Evolutionary conservation across 306 rosid species (phyloP).

Genomic region (Psophocarpus tetragonolobus): DNA sequence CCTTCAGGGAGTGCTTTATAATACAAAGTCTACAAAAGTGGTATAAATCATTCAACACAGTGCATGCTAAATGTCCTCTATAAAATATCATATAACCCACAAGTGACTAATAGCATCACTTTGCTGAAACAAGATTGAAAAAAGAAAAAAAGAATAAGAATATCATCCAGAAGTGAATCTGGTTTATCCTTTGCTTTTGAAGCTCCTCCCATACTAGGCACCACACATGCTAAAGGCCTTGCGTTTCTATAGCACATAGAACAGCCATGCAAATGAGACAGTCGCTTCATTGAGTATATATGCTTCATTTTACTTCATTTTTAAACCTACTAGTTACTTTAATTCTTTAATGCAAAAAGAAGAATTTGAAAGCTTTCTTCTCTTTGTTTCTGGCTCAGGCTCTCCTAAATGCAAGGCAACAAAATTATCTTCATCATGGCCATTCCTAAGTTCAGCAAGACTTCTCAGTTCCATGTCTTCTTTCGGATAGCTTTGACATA

Average conservation of each 20-base stretch:
- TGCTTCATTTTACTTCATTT: slow-evolving; percentile 42
- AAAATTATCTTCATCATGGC: slow-evolving; percentile 63
- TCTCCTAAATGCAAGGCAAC: slow-evolving; percentile 85
- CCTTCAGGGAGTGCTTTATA: slow-evolving; percentile 53
- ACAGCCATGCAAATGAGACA: slow-evolving; percentile 28
- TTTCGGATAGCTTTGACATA: slow-evolving; percentile 48
- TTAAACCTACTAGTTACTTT: slow-evolving; percentile 41
- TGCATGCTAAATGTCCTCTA: slow-evolving; percentile 50
- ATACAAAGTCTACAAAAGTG: slow-evolving; percentile 49
- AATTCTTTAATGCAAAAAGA: slow-evolving; percentile 46
- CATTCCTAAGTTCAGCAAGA: slow-evolving; percentile 58
- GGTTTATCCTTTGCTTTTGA: slow-evolving; percentile 29
- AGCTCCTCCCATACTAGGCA: slow-evolving; percentile 32
- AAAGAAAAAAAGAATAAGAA: slow-evolving; percentile 46
- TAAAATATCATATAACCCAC: slow-evolving; percentile 55
- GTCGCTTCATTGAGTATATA: slow-evolving; percentile 38
- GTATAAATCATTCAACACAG: slow-evolving; percentile 36
- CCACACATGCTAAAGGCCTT: slow-evolving; percentile 29
- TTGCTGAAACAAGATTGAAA: slow-evolving; percentile 29
- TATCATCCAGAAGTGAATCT: slow-evolving; percentile 42
- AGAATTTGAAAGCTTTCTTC: slow-evolving; percentile 59
- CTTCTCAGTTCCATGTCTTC: slow-evolving; percentile 46
- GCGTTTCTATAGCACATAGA: slow-evolving; percentile 30
- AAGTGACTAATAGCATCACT: slow-evolving; percentile 51
- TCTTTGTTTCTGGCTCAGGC: slow-evolving; percentile 72